Evolutionary conservation across 148 eudicot species (phyloP), one percentile per base, ranked within the genome.

Genomic region (Vaccinium corymbosum): DNA sequence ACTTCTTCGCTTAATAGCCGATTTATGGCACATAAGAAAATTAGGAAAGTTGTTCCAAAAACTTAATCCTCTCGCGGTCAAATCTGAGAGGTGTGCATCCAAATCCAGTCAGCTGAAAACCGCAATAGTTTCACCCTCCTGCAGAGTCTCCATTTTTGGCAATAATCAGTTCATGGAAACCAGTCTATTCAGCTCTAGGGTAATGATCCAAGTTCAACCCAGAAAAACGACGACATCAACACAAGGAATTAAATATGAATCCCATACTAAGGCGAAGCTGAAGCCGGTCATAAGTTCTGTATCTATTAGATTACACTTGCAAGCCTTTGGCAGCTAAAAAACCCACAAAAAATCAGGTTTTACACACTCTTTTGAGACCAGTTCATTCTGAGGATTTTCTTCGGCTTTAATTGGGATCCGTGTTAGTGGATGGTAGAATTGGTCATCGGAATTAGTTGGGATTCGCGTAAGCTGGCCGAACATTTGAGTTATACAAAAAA

Each of bases 291-390:
- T 52, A 52, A 56, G 80, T 75, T 38, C 49, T n/a, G 64, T 78
- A 73, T 82, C 89, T 83, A 64, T 88, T 85, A 83, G 76, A 84
- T 82, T 85, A 85, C 88, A 87, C 78, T 89, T 90, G 79, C 86
- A 81, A 49, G 80, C 80, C 72, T 57, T 72, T 29, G 79, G 42
- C 77, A 53, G 71, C 71, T 19, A 5, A 42, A 51, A 59, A 57
- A 74, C 46, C 70, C 46, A 59, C 38, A 56, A 8, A 81, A 10
- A 7, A 35, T 42, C 46, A 42, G 6, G 46, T 42, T 42, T 42
- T 42, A 42, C 0, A 0, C 5, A 4, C 46, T 42, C 46, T 42
- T 42, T 42, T 42, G 46, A 42, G 46, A 4, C 46, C 46, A 42
- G 6, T 42, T 42, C 0, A 42, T 42, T 42, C 6, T 42, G 46